Percentiles rank a stretch among this genome's conserved stretches.
phyloP scores from a whole-genome alignment of 169 alveolate species.

The Plasmodium fragile region DNA sequence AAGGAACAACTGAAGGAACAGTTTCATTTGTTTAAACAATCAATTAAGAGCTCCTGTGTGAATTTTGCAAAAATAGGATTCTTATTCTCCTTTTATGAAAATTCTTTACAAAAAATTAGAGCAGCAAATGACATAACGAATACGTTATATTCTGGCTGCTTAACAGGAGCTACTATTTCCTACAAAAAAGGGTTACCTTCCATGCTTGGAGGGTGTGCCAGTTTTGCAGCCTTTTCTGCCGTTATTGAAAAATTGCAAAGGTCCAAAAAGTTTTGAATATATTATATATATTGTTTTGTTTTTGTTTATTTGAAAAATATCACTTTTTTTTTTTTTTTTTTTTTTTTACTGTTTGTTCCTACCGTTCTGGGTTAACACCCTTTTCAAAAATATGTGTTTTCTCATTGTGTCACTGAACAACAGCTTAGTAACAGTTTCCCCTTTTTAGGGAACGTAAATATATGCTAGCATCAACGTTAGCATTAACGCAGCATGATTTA shows the following conservation, averaged over 20 bases:
- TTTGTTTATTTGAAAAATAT: constrained; percentile 1
- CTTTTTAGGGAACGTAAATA: neutral
- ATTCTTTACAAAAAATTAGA: constrained; percentile 77
- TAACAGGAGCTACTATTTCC: constrained; percentile 85
- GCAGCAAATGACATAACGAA: constrained; percentile 81
- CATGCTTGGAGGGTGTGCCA: constrained; percentile 80
- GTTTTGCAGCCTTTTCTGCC: constrained; percentile 85
- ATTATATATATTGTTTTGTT: neutral
- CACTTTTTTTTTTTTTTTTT: neutral
- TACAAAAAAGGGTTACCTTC: constrained; percentile 82
- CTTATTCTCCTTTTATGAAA: constrained; percentile 38
- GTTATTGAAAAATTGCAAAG: constrained; percentile 78
- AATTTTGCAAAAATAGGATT: constrained; percentile 52
- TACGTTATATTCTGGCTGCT: constrained; percentile 84
- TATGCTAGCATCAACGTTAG: neutral
- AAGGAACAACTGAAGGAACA: constrained; percentile 62
- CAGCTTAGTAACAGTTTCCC: neutral
- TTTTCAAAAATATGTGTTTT: neutral
- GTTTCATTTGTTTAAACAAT: constrained; percentile 62
- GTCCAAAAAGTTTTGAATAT: constrained; percentile 29
- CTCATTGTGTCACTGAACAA: neutral
- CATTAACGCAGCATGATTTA: neutral
- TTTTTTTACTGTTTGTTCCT: neutral
- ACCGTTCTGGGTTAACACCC: neutral
- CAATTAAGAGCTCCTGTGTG: constrained; percentile 53